phyloP scores from a whole-genome alignment of 2,329 filamentous ascomycete genomes.

The Aspergillaceae sp. region DNA sequence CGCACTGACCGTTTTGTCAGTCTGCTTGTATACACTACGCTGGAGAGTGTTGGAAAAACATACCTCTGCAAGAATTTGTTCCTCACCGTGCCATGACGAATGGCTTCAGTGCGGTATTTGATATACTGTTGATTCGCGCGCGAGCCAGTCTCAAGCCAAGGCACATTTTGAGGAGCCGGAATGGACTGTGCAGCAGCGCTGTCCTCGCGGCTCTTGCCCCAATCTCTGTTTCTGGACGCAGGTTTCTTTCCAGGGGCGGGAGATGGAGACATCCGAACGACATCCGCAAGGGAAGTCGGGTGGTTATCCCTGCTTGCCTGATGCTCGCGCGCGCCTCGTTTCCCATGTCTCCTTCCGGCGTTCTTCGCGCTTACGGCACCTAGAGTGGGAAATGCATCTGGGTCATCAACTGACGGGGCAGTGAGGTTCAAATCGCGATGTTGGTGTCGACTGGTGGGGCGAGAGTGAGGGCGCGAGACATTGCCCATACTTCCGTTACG shows the following conservation, averaged over 20 bases:
- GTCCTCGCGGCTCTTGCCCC: conserved; percentile 62
- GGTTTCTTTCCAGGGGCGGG: conserved; percentile 53
- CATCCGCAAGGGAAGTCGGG: conserved; percentile 78
- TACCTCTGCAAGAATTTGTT: conserved; percentile 97
- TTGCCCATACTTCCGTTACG: conserved; percentile 44
- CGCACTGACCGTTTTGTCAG: conserved; percentile 49
- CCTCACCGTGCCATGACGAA: conserved; percentile 89
- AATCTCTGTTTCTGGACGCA: conserved; percentile 52
- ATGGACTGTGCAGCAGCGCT: conserved; percentile 76
- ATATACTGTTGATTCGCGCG: conserved; percentile 88
- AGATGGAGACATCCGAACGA: conserved; percentile 90
- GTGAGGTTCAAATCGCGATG: conserved; percentile 54
- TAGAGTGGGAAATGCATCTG: conserved; percentile 86
- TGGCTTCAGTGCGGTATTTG: conserved; percentile 88
- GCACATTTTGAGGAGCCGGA: conserved; percentile 78
- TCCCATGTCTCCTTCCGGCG: conserved; percentile 77
- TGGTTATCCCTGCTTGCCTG: conserved; percentile 57
- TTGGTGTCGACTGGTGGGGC: conserved; percentile 75
- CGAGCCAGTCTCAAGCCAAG: conserved; percentile 91
- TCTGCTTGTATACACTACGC: background rate
- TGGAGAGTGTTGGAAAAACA: conserved; percentile 8
- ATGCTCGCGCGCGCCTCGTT: conserved; percentile 59
- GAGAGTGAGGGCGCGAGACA: conserved; percentile 62
- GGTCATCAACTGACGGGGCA: conserved; percentile 78
- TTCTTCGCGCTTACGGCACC: conserved; percentile 66